Evolutionary conservation across 192 early-diverging fungal species (phyloP), one percentile per base, ranked within the genome.

Genomic region (Podochytrium sp.): DNA sequence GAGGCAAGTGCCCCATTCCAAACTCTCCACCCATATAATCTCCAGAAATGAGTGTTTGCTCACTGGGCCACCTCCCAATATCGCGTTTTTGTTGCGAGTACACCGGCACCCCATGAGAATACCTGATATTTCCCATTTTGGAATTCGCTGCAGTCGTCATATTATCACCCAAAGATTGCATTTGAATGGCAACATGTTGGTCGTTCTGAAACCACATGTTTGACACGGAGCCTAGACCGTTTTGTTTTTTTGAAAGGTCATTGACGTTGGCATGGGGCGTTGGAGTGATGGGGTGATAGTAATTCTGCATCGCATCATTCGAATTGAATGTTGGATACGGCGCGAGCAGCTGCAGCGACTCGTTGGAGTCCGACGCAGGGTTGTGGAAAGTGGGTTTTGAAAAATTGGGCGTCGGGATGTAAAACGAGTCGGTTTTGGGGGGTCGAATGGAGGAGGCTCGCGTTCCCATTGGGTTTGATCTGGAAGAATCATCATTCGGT

Each of bases 1-100:
- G n/a, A n/a, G n/a, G n/a, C n/a, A n/a, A n/a, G n/a, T n/a, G n/a
- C n/a, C 33, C 23, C 58, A 61, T 61, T 34, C 30, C 12, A 0
- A 61, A 30, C 14, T 34, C 58, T 35, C 37, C 37, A 10, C 37
- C 40, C 18, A 14, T 25, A 14, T 4, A 12, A 3, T 65, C 64
- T 7, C 42, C 42, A 37, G 66, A 51, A 23, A 69, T 35, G 5
- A 69, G n/a, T 16, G 66, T 55, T 69, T 69, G 52, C 2, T 69
- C 66, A 39, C 66, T 69, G 5, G 66, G 40, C 66, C 66, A 69
- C n/a, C 66, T 20, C 50, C 49, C 50, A 69, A 29, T 34, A 38
- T 55, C 42, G 5, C 47, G 3, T 55, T 55, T 55, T 47, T 47
- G 43, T 16, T 47, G 43, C 10, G 43, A 47, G n/a, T 47, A 16